Evolutionary conservation across 495 filamentous ascomycete species (phyloP), one percentile per base, ranked within the genome.

Genomic region (Talaromyces nanjingensis): DNA sequence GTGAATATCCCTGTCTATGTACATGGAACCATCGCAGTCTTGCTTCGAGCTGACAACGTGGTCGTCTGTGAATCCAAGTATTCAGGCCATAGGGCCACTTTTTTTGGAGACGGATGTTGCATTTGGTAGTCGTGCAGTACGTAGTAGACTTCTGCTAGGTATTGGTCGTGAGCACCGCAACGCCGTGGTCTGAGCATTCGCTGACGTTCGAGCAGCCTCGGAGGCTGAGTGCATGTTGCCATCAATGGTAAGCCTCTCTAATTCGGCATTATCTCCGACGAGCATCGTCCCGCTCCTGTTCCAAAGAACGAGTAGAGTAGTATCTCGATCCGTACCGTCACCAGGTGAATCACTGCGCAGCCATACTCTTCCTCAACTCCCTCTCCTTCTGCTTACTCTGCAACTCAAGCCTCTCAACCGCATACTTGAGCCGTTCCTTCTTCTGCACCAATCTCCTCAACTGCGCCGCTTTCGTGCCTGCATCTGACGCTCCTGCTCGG

Each of bases 281-380:
- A 39, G 34, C 34, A 39, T 39, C 11, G 34, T 4, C 27, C 27
- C 4, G 1, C 2, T 24, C 22, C 22, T 24, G 1, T 27, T 27
- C 37, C 37, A 3, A 42, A n/a, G 11, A 16, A 42, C 11, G 4
- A 14, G 12, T 4, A 12, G 12, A 11, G 29, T 29, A 29, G 37
- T 14, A 16, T 42, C 16, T 42, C 37, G 37, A 39, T 39, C 4
- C 37, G 37, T 39, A 54, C 24, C 22, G 47, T 25, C 14, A 37
- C 33, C 6, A 24, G 45, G 20, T 68, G 78, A 24, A 59, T 64
- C 69, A 80, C 66, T 77, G 69, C 45, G 79, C 76, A 59, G 79
- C 88, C 86, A 92, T 88, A 71, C 89, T 92, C 87, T 88, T 91
- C 74, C 90, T 83, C 77, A 93, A 72, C 72, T 92, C 89, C 66